Percentiles rank a stretch among this genome's conserved stretches.
Evolutionary conservation across 2,329 filamentous ascomycete genomes (phyloP).

Genomic region (Neonectria coccinea): DNA sequence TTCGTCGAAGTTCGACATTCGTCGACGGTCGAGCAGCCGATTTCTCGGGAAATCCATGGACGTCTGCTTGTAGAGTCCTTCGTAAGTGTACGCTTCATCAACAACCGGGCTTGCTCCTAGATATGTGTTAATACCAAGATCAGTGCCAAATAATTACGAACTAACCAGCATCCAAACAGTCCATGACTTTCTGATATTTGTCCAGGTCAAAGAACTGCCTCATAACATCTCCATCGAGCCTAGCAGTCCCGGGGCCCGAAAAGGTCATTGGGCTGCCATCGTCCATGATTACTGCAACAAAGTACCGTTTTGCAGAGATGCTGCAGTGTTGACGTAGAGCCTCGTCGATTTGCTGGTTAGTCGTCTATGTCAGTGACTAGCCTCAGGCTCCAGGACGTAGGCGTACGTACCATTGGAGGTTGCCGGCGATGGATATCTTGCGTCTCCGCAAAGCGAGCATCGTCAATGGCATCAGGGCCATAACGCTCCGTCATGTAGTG

Average conservation of each 20-base stretch:
- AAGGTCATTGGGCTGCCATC: constrained; percentile 61
- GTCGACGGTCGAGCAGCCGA: constrained; percentile 48
- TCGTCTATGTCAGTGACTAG: constrained; percentile 27
- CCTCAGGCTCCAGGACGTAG: background rate
- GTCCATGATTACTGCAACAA: constrained; percentile 63
- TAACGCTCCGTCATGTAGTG: constrained; percentile 50
- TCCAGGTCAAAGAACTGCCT: constrained; percentile 60
- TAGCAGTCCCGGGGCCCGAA: constrained; percentile 55
- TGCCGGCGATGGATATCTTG: constrained; percentile 52
- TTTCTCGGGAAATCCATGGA: constrained; percentile 43
- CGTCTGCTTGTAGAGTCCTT: constrained; percentile 40
- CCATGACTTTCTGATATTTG: constrained; percentile 55
- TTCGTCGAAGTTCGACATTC: constrained; percentile 48
- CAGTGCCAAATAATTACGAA: background rate
- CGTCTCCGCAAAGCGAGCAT: constrained; percentile 51
- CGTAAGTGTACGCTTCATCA: constrained; percentile 48
- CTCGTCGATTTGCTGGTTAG: constrained; percentile 61
- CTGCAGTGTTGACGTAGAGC: constrained; percentile 64
- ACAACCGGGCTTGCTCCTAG: constrained; percentile 50
- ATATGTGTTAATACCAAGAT: constrained; percentile 27
- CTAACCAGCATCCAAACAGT: constrained; percentile 56
- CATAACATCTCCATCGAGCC: constrained; percentile 53
- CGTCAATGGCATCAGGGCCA: constrained; percentile 46
- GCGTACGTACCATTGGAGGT: constrained; percentile 56
- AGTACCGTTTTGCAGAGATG: constrained; percentile 64